phyloP scores from a whole-genome alignment of 352 stramenopile genomes.

The Pythium volutum region DNA sequence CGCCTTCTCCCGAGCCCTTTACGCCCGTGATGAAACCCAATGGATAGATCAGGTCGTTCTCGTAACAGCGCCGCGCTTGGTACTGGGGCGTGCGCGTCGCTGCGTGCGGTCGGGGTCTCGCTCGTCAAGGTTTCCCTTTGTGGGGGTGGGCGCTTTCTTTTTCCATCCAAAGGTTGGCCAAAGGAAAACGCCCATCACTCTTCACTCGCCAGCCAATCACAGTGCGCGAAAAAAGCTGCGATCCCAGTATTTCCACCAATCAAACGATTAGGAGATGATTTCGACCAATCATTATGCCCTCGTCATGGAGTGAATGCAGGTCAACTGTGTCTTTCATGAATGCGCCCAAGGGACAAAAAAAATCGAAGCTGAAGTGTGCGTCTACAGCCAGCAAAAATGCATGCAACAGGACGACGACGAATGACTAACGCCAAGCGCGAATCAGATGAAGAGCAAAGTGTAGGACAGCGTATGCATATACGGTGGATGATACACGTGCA shows the following conservation, averaged over 20 bases:
- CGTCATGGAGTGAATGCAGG: conserved; percentile 7
- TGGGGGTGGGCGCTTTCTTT: not conserved
- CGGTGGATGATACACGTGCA: not conserved
- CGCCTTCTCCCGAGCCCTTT: not conserved
- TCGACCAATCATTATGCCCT: conserved; percentile 11
- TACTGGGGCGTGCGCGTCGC: not conserved
- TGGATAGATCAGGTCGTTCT: no score
- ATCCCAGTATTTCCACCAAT: conserved; percentile 17
- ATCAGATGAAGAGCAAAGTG: not conserved
- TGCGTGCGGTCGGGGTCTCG: not conserved
- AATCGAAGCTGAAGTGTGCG: conserved; percentile 19
- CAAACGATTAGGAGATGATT: not conserved
- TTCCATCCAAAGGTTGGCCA: not conserved
- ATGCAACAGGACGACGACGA: conserved; percentile 1
- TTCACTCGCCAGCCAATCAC: conserved; percentile 12
- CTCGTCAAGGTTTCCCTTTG: not conserved
- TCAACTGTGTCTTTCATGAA: conserved; percentile 13
- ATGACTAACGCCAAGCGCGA: not conserved
- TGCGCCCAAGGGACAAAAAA: conserved; percentile 2
- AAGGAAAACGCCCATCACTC: conserved; percentile 12
- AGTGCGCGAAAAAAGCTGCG: not conserved
- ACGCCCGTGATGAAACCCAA: no score
- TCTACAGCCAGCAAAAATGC: conserved; percentile 1
- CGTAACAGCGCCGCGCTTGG: not conserved
- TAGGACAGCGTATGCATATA: no score